Conservation (phyloP, 768 basidiomycete genomes). For the Postia placenta region DNA sequence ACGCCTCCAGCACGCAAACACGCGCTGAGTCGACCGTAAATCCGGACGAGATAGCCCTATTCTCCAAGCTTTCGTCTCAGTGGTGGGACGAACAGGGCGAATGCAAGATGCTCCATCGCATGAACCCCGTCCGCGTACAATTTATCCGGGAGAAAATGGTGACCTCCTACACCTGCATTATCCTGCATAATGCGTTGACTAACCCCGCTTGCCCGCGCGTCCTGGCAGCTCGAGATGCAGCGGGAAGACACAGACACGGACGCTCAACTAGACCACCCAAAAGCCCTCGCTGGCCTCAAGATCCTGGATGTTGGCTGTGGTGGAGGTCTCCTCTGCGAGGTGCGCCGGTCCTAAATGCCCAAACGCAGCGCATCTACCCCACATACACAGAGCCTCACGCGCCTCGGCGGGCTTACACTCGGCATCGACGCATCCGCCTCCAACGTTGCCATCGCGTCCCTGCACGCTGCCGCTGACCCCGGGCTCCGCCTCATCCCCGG, state of each 20-base stretch:
- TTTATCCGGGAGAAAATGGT: slow-evolving; percentile 75
- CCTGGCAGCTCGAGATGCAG: slow-evolving; percentile 44
- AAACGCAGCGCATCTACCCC: not conserved
- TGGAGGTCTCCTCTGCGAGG: slow-evolving; percentile 90
- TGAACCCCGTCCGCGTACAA: slow-evolving; percentile 88
- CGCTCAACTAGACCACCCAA: slow-evolving; percentile 20
- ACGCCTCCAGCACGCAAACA: not conserved
- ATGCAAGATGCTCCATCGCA: slow-evolving; percentile 80
- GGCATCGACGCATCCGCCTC: slow-evolving; percentile 90
- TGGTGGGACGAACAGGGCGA: slow-evolving; percentile 98
- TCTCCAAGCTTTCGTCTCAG: slow-evolving; percentile 79
- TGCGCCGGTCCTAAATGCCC: slow-evolving; percentile 25
- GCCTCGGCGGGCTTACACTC: slow-evolving; percentile 81
- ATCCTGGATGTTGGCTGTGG: slow-evolving; percentile 94
- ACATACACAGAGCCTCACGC: slow-evolving; percentile 62
- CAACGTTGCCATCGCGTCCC: slow-evolving; percentile 79
- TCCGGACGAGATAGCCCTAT: slow-evolving; percentile 77
- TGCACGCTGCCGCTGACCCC: slow-evolving; percentile 79
- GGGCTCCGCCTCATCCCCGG: slow-evolving; percentile 33
- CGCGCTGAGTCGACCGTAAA: slow-evolving; percentile 50
- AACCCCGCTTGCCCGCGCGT: too few species aligned
- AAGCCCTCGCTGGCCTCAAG: slow-evolving; percentile 54
- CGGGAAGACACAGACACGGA: slow-evolving; percentile 45
- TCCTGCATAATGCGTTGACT: not conserved
- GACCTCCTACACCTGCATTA: not conserved